These are phyloP conservation scores for Fusarium nanum DNA, from an alignment of 2,329 filamentous ascomycete genomes.

Conservation along the genomic window DNA sequence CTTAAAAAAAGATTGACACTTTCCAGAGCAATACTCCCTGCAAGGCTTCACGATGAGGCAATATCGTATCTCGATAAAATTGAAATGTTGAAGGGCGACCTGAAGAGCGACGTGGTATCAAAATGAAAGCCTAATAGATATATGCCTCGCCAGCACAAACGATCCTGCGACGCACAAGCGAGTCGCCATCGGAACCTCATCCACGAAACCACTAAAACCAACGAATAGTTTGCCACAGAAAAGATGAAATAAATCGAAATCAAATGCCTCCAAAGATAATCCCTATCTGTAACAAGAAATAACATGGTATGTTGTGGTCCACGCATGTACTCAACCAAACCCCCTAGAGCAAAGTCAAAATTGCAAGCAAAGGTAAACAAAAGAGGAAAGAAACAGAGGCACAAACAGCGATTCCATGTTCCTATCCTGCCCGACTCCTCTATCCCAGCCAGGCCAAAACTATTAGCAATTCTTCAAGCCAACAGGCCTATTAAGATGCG, in stretches of 20 bases:
- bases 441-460: slow-evolving; percentile 53
- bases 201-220: slow-evolving; percentile 22
- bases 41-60: slow-evolving; percentile 8
- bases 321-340: slow-evolving; percentile 29
- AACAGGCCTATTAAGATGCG: slow-evolving; percentile 48
- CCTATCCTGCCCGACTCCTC: slow-evolving; percentile 52
- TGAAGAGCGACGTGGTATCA: slow-evolving; percentile 47
- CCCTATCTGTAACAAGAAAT: slow-evolving; percentile 25
- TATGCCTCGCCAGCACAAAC: slow-evolving; percentile 43
- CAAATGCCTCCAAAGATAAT: slow-evolving; percentile 34
- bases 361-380: slow-evolving; percentile 1
- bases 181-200: slow-evolving; percentile 38
- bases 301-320: slow-evolving; percentile 35
- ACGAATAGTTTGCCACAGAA: slow-evolving; percentile 39
- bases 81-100: slow-evolving; percentile 38
- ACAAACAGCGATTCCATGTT: slow-evolving; percentile 36
- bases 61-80: slow-evolving; percentile 1
- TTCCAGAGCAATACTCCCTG: background rate
- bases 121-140: slow-evolving; percentile 46
- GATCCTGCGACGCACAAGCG: slow-evolving; percentile 36
- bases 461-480: slow-evolving; percentile 50
- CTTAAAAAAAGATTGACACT: background rate
- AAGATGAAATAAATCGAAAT: slow-evolving; percentile 21
- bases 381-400: background rate
- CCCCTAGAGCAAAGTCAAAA: slow-evolving; percentile 19